A percentile compares a stretch with the other conserved stretches of the same genome.
phyloP scores from a whole-genome alignment of 345 rosid genomes.

The Hibiscus trionum region DNA sequence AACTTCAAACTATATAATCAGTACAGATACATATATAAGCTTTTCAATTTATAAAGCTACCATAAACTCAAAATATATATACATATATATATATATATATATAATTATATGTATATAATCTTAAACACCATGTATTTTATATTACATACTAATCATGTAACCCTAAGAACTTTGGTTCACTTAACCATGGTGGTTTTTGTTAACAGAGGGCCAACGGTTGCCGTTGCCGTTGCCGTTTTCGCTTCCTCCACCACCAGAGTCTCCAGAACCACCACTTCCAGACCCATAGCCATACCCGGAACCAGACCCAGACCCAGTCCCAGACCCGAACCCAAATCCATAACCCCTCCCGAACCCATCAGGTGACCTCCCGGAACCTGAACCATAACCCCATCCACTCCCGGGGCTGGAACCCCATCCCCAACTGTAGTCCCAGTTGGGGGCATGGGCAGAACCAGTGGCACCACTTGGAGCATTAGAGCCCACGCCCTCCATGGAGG shows the following conservation, averaged over 20 bases:
- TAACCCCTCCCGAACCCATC: conserved; percentile 64
- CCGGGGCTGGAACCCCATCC: conserved; percentile 83
- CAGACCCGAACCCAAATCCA: conserved; percentile 43
- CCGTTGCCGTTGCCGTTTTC: conserved; percentile 6
- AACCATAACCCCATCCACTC: conserved; percentile 78
- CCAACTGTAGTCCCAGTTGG: conserved; percentile 77
- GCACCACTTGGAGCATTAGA: conserved; percentile 23
- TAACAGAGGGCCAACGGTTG: neutral
- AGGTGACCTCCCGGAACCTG: conserved; percentile 69
- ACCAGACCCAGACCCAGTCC: conserved; percentile 35
- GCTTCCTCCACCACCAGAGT: conserved; percentile 25
- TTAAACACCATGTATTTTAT: neutral
- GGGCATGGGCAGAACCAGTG: conserved; percentile 59
- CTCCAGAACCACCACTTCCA: conserved; percentile 81
- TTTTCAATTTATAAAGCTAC: neutral
- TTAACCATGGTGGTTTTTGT: conserved; percentile 21
- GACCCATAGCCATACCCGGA: conserved; percentile 68
- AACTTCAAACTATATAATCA: neutral
- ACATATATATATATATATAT: too few relatives aligned
- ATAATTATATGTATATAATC: neutral
- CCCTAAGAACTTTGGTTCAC: neutral
- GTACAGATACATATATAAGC: neutral
- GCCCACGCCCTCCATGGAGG: conserved; percentile 7
- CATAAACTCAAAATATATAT: neutral
- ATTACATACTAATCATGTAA: neutral